Percentiles rank a stretch among this genome's conserved stretches.
Conservation (phyloP, 2,329 filamentous ascomycete species). For the Macrophomina phaseolina region DNA sequence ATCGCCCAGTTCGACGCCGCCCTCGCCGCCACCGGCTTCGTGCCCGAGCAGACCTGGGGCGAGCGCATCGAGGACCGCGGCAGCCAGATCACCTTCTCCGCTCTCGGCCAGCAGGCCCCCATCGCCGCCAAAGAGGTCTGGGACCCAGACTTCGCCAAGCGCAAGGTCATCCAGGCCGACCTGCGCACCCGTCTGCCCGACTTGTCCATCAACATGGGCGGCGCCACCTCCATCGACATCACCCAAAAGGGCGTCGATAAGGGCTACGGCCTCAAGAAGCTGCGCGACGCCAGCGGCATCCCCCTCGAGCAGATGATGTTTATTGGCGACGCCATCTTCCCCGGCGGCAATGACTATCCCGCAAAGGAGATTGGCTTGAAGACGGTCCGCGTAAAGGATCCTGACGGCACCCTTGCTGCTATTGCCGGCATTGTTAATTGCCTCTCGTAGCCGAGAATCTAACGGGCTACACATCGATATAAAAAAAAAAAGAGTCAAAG, state of each 20-base stretch:
- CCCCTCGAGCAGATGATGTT: slow-evolving; percentile 48
- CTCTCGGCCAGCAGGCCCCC: slow-evolving; percentile 50
- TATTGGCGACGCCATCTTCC: slow-evolving; percentile 51
- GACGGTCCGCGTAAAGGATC: slow-evolving; percentile 35
- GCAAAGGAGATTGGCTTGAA: slow-evolving; percentile 41
- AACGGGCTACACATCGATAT: too few species aligned
- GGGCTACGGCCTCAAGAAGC: slow-evolving; percentile 37
- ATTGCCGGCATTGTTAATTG: slow-evolving; percentile 35
- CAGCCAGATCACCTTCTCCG: slow-evolving; percentile 51
- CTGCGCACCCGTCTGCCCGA: slow-evolving; percentile 43
- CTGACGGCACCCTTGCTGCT: slow-evolving; percentile 35
- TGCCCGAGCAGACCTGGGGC: slow-evolving; percentile 48
- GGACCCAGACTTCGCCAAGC: slow-evolving; percentile 50
- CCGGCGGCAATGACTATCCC: slow-evolving; percentile 49
- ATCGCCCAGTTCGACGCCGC: slow-evolving; percentile 43
- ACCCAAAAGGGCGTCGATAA: slow-evolving; percentile 50
- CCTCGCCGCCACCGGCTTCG: slow-evolving; percentile 46
- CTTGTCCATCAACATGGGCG: slow-evolving; percentile 50
- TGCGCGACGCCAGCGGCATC: slow-evolving; percentile 39
- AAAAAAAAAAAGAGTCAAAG: too few species aligned
- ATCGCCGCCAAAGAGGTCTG: slow-evolving; percentile 44
- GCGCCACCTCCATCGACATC: slow-evolving; percentile 49
- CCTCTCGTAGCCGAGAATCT: slow-evolving; percentile 3
- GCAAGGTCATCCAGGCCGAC: slow-evolving; percentile 47
- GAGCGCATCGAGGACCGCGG: slow-evolving; percentile 50